Evolutionary conservation across 768 basidiomycete genomes (phyloP).

Genomic region (Russula abietina): DNA sequence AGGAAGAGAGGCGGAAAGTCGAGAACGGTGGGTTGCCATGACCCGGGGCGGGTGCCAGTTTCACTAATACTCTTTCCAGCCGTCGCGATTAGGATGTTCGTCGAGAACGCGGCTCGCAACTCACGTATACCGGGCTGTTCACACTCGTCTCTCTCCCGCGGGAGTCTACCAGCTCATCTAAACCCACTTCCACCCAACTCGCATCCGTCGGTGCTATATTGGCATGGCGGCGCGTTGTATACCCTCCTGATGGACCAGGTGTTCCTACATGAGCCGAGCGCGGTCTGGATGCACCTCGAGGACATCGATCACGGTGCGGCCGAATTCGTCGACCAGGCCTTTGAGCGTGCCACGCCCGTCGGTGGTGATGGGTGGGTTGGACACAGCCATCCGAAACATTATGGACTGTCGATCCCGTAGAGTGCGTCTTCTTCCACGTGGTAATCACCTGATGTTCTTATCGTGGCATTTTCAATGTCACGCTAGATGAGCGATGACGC

Average conservation of each 20-base stretch:
- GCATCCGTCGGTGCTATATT: constrained; percentile 84
- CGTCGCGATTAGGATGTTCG: no score
- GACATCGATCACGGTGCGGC: constrained; percentile 79
- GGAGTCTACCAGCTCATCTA: background rate
- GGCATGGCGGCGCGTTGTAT: constrained; percentile 54
- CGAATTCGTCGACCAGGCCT: constrained; percentile 71
- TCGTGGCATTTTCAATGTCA: no score
- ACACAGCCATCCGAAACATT: constrained; percentile 50
- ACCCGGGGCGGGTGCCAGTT: no score
- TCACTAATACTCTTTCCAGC: background rate
- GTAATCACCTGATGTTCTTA: background rate
- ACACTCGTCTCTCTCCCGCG: constrained; percentile 44
- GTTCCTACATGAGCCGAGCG: constrained; percentile 66
- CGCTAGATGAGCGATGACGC: no score
- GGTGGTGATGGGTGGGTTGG: constrained; percentile 80
- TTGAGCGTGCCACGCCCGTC: constrained; percentile 55
- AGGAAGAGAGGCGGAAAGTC: constrained; percentile 56
- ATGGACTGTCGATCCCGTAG: constrained; percentile 43
- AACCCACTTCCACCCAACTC: constrained; percentile 41
- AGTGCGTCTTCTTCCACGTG: constrained; percentile 47
- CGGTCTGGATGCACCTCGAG: constrained; percentile 88
- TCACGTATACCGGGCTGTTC: constrained; percentile 86
- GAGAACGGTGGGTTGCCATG: constrained; percentile 54
- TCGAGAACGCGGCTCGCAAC: constrained; percentile 69
- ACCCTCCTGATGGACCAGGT: constrained; percentile 81